These are phyloP conservation scores for thale cress (Arabidopsis thaliana) DNA, from an alignment of 345 rosid species.

Conservation along the genomic window TAIR10.1 NC_003071.7:15129001-15129500, in stretches of 20 bases:
- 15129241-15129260: not conserved
- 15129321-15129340: not conserved
- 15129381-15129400: not conserved
- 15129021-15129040: too few species aligned
- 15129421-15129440: conserved; percentile 1
- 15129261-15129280: not conserved
- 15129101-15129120: not conserved
- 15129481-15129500: not conserved
- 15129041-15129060: too few species aligned
- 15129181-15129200: not conserved
- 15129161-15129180: not conserved
- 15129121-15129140: not conserved
- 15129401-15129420: not conserved
- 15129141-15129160: not conserved
- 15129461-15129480: not conserved
- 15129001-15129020: too few species aligned
- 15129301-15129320: conserved; percentile 3
- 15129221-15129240: not conserved
- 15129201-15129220: not conserved
- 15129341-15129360: not conserved
- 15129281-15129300: conserved; percentile 2
- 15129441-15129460: not conserved
- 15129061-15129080: too few species aligned
- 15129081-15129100: too few species aligned
- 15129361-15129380: not conserved